phyloP scores from a whole-genome alignment of 202 grass and related monocot genomes.

The Digitaria exilis region DNA sequence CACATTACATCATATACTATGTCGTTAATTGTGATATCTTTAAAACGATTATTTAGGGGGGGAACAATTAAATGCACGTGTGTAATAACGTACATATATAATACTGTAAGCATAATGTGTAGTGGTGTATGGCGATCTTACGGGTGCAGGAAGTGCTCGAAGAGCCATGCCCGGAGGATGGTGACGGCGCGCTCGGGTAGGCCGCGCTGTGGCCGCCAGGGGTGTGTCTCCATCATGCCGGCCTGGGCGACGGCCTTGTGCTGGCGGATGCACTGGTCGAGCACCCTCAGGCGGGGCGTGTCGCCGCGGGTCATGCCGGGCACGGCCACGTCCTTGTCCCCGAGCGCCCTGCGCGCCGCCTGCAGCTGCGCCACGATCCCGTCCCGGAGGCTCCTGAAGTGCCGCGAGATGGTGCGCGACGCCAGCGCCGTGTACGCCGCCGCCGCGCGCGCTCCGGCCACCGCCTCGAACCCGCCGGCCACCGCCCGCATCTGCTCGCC shows the following conservation, averaged over 20 bases:
- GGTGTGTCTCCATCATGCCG: slow-evolving; percentile 75
- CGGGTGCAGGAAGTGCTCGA: slow-evolving; percentile 97
- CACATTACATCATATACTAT: background rate
- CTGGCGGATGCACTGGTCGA: slow-evolving; percentile 90
- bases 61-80: too few relatives aligned
- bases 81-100: too few relatives aligned
- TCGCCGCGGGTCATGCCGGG: slow-evolving; percentile 61
- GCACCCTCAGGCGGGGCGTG: slow-evolving; percentile 72
- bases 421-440: slow-evolving; percentile 71
- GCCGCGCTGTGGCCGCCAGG: slow-evolving; percentile 84
- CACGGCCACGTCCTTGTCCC: slow-evolving; percentile 63
- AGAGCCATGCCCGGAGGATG: slow-evolving; percentile 89
- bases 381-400: slow-evolving; percentile 76
- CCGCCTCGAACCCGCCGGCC: slow-evolving; percentile 67
- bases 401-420: slow-evolving; percentile 74
- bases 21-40: background rate
- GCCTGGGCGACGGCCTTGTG: slow-evolving; percentile 65
- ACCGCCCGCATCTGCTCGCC: slow-evolving; percentile 76
- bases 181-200: slow-evolving; percentile 85
- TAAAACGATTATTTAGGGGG: too few relatives aligned
- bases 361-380: slow-evolving; percentile 70
- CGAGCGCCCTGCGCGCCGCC: slow-evolving; percentile 58
- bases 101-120: too few relatives aligned
- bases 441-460: slow-evolving; percentile 62
- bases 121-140: slow-evolving; percentile 25